phyloP scores from a whole-genome alignment of 2,329 filamentous ascomycete genomes.

The Arthroderma sp. region DNA sequence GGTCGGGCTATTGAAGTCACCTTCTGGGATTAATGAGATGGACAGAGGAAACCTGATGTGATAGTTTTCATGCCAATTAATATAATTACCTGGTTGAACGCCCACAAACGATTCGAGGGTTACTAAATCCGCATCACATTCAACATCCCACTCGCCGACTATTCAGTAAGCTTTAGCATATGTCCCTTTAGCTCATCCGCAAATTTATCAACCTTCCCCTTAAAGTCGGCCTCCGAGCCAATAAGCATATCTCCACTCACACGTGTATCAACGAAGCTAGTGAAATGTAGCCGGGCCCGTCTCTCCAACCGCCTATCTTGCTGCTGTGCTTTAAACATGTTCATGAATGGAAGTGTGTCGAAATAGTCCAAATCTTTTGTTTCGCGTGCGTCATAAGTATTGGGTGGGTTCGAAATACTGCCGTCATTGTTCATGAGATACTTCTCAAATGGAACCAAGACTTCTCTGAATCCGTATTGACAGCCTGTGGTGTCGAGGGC shows the following conservation, averaged over 20 bases:
- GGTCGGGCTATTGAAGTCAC: no score
- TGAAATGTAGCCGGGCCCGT: not conserved
- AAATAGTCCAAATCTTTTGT: not conserved
- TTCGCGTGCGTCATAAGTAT: not conserved
- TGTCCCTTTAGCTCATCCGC: not conserved
- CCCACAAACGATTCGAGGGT: no score
- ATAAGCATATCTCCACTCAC: not conserved
- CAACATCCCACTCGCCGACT: not conserved
- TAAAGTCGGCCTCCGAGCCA: not conserved
- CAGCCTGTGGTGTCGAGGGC: not conserved
- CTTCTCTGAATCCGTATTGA: not conserved
- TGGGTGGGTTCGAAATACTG: not conserved
- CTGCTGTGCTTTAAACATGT: not conserved
- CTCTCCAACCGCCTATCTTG: not conserved
- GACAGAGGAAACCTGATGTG: no score
- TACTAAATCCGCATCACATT: no score
- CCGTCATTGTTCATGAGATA: not conserved
- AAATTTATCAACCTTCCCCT: not conserved
- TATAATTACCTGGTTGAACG: no score
- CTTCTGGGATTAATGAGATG: no score
- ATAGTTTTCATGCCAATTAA: no score
- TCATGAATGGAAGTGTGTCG: not conserved
- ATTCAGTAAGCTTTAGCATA: not conserved
- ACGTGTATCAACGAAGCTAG: not conserved
- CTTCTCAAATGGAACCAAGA: not conserved